These are phyloP conservation scores for Aphelidium insulamus DNA, from an alignment of 371 early-diverging fungal species.

Conservation along the genomic window DNA sequence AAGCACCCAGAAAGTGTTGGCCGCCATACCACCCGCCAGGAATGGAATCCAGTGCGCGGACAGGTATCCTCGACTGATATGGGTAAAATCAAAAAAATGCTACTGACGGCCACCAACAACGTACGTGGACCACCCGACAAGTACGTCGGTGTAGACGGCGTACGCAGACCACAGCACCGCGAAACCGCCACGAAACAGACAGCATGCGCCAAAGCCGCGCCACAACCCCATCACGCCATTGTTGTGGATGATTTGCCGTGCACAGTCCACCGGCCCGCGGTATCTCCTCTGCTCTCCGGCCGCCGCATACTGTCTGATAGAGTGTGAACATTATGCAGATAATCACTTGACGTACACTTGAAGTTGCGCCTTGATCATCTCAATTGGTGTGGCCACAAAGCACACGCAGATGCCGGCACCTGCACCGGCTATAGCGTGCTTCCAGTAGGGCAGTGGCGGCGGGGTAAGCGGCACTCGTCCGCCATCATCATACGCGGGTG, in stretches of 20 bases:
- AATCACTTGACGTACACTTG: too few species aligned
- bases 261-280: slow-evolving; percentile 65
- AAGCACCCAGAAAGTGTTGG: slow-evolving; percentile 70
- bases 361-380: slow-evolving; percentile 49
- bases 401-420: slow-evolving; percentile 70
- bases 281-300: slow-evolving; percentile 40
- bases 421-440: too few species aligned
- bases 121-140: slow-evolving; percentile 4
- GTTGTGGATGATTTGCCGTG: slow-evolving; percentile 35
- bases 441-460: too few species aligned
- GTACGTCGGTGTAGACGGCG: slow-evolving; percentile 19
- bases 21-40: slow-evolving; percentile 69
- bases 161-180: slow-evolving; percentile 75
- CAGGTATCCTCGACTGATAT: slow-evolving; percentile 7
- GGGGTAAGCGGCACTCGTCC: too few species aligned
- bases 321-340: too few species aligned
- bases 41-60: slow-evolving; percentile 42
- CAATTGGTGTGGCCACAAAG: slow-evolving; percentile 78
- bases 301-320: too few species aligned
- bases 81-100: not conserved
- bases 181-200: slow-evolving; percentile 66
- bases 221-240: slow-evolving; percentile 60
- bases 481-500: not conserved
- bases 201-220: slow-evolving; percentile 55
- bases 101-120: not conserved